These are phyloP conservation scores for Nicotiana rustica DNA, from an alignment of 305 asterid genomes.

Conservation along the genomic window DNA sequence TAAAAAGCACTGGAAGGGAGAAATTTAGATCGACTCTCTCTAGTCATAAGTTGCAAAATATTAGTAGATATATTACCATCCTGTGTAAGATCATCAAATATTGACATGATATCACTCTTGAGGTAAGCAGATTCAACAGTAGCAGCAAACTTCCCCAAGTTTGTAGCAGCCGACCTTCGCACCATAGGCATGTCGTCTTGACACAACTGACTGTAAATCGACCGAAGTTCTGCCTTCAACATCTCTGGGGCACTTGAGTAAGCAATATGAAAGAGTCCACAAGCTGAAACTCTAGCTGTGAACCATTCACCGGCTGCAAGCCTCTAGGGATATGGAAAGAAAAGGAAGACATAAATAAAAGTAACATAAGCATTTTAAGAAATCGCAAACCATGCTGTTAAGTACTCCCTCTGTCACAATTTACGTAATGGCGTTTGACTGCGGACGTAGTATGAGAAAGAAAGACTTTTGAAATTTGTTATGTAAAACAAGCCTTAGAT, in stretches of 20 bases:
- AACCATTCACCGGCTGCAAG: conserved; percentile 98
- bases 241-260: conserved; percentile 80
- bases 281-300: conserved; percentile 93
- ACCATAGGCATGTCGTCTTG: conserved; percentile 99
- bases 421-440: no score
- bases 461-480: not conserved
- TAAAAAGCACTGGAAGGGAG: not conserved
- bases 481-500: no score
- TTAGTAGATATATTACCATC: conserved; percentile 60
- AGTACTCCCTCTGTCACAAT: no score
- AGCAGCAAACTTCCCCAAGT: conserved; percentile 90
- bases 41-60: not conserved
- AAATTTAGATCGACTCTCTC: not conserved
- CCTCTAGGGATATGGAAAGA: conserved; percentile 56
- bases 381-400: not conserved
- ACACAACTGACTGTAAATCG: conserved; percentile 82
- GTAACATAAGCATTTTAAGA: not conserved
- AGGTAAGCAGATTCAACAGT: conserved; percentile 91
- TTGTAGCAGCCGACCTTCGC: conserved; percentile 92
- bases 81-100: conserved; percentile 89
- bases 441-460: no score
- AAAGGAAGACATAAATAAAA: conserved; percentile 9
- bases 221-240: conserved; percentile 79
- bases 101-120: conserved; percentile 83
- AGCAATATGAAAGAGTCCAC: conserved; percentile 92